Evolutionary conservation across 2,329 filamentous ascomycete genomes (phyloP).

Genomic region (Ceratocystis papillata): DNA sequence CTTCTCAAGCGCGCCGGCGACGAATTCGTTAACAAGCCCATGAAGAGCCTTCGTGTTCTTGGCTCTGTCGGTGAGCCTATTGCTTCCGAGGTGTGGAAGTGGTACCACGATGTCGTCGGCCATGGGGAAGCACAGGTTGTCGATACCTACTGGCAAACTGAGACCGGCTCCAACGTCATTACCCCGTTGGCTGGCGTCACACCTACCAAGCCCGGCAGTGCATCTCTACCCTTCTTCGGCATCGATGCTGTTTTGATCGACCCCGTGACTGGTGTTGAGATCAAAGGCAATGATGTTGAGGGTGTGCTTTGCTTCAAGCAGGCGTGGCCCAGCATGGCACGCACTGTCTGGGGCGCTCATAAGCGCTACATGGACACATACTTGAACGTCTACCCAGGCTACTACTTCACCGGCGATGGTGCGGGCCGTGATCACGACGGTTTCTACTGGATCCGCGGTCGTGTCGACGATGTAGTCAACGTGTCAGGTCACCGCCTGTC

Average conservation of each 20-base stretch:
- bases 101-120: constrained; percentile 93
- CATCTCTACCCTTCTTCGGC: constrained; percentile 94
- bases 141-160: constrained; percentile 99
- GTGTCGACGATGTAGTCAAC: constrained; percentile 97
- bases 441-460: constrained; percentile 99
- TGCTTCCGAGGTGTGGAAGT: constrained; percentile 97
- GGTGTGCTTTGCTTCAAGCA: constrained; percentile 96
- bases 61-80: constrained; percentile 97
- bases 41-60: constrained; percentile 80
- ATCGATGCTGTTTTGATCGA: constrained; percentile 97
- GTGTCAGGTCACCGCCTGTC: constrained; percentile 93
- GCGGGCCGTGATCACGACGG: constrained; percentile 94
- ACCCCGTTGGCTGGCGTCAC: constrained; percentile 86
- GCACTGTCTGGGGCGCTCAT: constrained; percentile 94
- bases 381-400: constrained; percentile 92
- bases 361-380: constrained; percentile 99
- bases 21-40: constrained; percentile 77
- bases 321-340: constrained; percentile 95
- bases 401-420: constrained; percentile 93
- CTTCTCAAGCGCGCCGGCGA: constrained; percentile 92
- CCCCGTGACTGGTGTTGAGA: constrained; percentile 85
- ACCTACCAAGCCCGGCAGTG: constrained; percentile 91
- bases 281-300: constrained; percentile 91
- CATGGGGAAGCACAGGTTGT: constrained; percentile 88
- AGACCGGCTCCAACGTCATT: constrained; percentile 95